phyloP scores from a whole-genome alignment of 345 rosid species.

The Psidium guajava region DNA sequence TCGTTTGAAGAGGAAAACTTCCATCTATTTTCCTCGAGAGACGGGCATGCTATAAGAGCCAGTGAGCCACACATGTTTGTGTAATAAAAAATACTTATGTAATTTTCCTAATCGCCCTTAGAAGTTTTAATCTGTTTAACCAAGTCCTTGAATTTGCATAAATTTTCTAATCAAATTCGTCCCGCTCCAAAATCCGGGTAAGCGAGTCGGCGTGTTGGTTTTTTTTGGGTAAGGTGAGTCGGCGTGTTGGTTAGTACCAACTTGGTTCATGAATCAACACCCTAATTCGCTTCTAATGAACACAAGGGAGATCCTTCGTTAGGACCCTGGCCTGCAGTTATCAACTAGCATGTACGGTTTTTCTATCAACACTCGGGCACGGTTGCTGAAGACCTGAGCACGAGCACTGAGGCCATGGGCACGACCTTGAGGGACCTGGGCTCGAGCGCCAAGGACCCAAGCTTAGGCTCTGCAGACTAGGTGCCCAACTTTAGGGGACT shows the following conservation, averaged over 20 bases:
- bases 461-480: no score
- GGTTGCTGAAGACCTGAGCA: neutral
- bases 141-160: neutral
- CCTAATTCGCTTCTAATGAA: no score
- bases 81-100: neutral
- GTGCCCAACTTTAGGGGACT: no score
- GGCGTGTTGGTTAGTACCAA: neutral
- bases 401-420: fast-evolving
- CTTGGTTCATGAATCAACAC: no score
- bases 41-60: neutral
- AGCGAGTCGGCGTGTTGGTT: neutral
- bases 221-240: no score
- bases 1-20: neutral
- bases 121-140: neutral
- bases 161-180: neutral
- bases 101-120: neutral
- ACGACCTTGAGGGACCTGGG: neutral
- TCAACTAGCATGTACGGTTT: no score
- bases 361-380: neutral
- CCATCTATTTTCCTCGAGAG: neutral
- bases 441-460: neutral
- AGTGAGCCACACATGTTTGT: neutral
- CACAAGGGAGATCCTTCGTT: no score
- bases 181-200: neutral
- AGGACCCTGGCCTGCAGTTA: no score